Conservation (phyloP, 1,139 yeast species). For the Kluyveromyces marxianus region DNA sequence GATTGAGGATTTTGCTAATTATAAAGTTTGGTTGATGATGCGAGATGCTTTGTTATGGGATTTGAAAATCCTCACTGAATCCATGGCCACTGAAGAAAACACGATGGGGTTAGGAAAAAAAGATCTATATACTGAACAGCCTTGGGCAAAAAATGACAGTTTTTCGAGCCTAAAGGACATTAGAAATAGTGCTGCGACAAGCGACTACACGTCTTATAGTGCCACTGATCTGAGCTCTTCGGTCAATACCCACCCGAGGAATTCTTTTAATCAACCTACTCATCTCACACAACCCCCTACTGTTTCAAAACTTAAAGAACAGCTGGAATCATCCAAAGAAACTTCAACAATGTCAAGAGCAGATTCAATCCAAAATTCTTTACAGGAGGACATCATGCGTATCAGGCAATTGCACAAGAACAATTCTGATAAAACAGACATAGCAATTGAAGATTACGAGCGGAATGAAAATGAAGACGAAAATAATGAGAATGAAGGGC, state of each 20-base stretch:
- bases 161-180: background rate
- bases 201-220: conserved; percentile 12
- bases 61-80: conserved; percentile 15
- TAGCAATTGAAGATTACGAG: conserved; percentile 5
- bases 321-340: conserved; percentile 1
- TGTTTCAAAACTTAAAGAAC: conserved; percentile 4
- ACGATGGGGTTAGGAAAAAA: background rate
- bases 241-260: background rate
- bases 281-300: conserved; percentile 1
- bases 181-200: conserved; percentile 8
- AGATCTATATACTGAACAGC: background rate
- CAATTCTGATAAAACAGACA: conserved; percentile 1
- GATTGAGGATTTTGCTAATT: conserved; percentile 26
- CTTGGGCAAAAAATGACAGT: conserved; percentile 3
- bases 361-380: background rate
- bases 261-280: conserved; percentile 1
- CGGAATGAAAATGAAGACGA: conserved; percentile 17
- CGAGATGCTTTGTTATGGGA: conserved; percentile 30
- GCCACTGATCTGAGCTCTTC: conserved; percentile 12
- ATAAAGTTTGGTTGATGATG: conserved; percentile 29
- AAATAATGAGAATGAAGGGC: conserved; percentile 10
- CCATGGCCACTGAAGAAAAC: conserved; percentile 1
- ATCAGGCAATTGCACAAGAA: background rate
- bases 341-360: background rate
- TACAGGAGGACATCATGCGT: background rate